A percentile compares a stretch with the other conserved stretches of the same genome.
Evolutionary conservation across 2,329 filamentous ascomycete species (phyloP).

Genomic region (Byssochlamys sp.): DNA sequence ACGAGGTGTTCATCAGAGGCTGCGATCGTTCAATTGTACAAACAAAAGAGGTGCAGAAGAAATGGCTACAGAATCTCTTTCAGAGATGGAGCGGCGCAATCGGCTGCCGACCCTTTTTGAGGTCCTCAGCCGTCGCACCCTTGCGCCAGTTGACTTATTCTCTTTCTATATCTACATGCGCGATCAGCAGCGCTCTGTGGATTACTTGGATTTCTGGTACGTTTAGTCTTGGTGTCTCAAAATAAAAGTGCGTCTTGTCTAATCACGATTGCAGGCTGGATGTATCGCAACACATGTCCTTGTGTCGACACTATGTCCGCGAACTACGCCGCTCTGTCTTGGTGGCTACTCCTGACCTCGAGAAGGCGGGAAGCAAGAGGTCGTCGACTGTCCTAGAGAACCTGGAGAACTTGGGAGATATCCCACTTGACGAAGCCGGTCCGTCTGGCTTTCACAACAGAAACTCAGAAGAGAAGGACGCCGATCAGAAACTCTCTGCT

Average conservation of each 20-base stretch:
- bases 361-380: slow-evolving; percentile 69
- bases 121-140: slow-evolving; percentile 84
- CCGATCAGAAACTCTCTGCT: slow-evolving; percentile 82
- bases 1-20: neutral
- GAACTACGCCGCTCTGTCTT: slow-evolving; percentile 88
- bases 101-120: slow-evolving; percentile 90
- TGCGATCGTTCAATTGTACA: neutral
- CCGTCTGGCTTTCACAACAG: slow-evolving; percentile 48
- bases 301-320: slow-evolving; percentile 90
- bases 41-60: neutral
- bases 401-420: slow-evolving; percentile 60
- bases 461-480: slow-evolving; percentile 63
- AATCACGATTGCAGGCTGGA: slow-evolving; percentile 62
- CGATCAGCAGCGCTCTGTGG: slow-evolving; percentile 92
- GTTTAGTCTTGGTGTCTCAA: slow-evolving; percentile 18
- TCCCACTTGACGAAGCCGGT: slow-evolving; percentile 38
- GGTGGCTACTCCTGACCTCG: slow-evolving; percentile 81
- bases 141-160: slow-evolving; percentile 90
- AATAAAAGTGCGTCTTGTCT: slow-evolving; percentile 1
- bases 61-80: slow-evolving; percentile 11
- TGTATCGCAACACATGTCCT: slow-evolving; percentile 96
- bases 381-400: slow-evolving; percentile 71
- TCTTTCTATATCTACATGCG: slow-evolving; percentile 99
- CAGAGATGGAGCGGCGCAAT: slow-evolving; percentile 53
- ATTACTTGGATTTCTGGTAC: slow-evolving; percentile 97